Percentiles rank a stretch among this genome's conserved stretches.
phyloP scores from a whole-genome alignment of 2,329 filamentous ascomycete genomes.

The Fusarium decemcellulare region DNA sequence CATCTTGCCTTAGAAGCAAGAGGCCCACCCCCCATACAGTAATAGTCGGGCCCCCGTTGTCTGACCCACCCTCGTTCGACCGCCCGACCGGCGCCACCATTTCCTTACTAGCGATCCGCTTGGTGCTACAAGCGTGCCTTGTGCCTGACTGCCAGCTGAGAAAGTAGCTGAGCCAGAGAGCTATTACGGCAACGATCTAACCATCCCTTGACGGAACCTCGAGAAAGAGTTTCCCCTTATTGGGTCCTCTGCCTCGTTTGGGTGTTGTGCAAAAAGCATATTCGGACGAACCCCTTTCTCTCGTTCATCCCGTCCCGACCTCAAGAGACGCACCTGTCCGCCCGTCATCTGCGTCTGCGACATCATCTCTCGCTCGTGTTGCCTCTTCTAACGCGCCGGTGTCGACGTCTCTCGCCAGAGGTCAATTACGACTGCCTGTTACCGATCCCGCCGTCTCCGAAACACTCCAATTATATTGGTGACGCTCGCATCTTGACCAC shows the following conservation, averaged over 20 bases:
- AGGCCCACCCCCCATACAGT: slow-evolving; percentile 27
- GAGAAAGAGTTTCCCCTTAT: slow-evolving; percentile 40
- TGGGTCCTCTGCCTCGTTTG: slow-evolving; percentile 34
- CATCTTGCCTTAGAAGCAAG: slow-evolving; percentile 5
- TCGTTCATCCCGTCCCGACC: slow-evolving; percentile 14
- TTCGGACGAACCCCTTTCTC: slow-evolving; percentile 38
- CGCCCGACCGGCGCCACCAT: slow-evolving; percentile 46
- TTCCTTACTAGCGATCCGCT: slow-evolving; percentile 33
- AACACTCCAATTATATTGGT: slow-evolving; percentile 54
- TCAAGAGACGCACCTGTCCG: slow-evolving; percentile 43
- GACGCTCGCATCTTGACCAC: slow-evolving; percentile 50
- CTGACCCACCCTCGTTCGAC: slow-evolving; percentile 47
- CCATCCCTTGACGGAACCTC: slow-evolving; percentile 40
- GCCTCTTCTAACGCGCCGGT: slow-evolving; percentile 52
- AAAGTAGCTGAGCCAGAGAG: slow-evolving; percentile 36
- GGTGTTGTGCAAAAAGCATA: slow-evolving; percentile 42
- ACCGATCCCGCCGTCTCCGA: slow-evolving; percentile 47
- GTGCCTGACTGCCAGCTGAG: slow-evolving; percentile 42
- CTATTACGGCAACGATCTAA: slow-evolving; percentile 43
- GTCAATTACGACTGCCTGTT: slow-evolving; percentile 37
- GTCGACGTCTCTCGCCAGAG: slow-evolving; percentile 50
- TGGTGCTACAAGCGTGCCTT: slow-evolving; percentile 41
- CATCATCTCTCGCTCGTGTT: slow-evolving; percentile 52
- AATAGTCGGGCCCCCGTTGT: slow-evolving; percentile 43
- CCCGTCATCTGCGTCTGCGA: slow-evolving; percentile 44